Evolutionary conservation across 23 red algal genomes (phyloP), one percentile per base, ranked within the genome.

Genomic region (Agarophyton chilense): DNA sequence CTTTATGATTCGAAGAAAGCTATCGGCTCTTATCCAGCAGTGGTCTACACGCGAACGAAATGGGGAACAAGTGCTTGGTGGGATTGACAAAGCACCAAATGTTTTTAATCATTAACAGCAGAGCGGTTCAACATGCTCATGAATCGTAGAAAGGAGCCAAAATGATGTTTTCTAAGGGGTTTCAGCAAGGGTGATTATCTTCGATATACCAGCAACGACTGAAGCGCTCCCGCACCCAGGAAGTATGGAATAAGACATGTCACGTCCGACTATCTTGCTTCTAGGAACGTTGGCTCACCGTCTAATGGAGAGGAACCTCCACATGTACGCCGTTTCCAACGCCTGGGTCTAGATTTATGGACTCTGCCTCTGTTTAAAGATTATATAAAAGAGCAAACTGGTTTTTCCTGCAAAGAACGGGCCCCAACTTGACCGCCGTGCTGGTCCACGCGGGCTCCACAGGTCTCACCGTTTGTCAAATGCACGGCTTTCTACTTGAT

Each of bases 1-100:
- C n/a, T n/a, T n/a, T n/a, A n/a, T n/a, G n/a, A n/a, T n/a, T n/a
- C n/a, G n/a, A 72, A 81, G 57, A 38, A 72, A 34, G 10, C 73
- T 74, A 35, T 68, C 83, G 12, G 61, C 86, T 66, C 79, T 63
- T 90, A 8, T 90, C 86, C 12, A 90, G 52, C 19, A 72, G 33
- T 11, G 75, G 72, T 12, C 25, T 31, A 12, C 86, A 72, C 28
- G 47, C 35, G 73, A 72, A 72, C 52, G 58, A 41, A 17, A 25
- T 38, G 81, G 79, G 73, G 73, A 72, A 90, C n/a, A n/a, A n/a
- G n/a, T n/a, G n/a, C n/a, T n/a, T n/a, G n/a, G n/a, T n/a, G n/a
- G n/a, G 18, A 90, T 68, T 12, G 79, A 80, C 2, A 90, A 4
- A 17, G 0, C 86, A 1, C 86, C 86, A 21, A 62, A 80, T 74